A percentile compares a stretch with the other conserved stretches of the same genome.
These are phyloP conservation scores for Hymenoscyphus scutula DNA, from an alignment of 2,329 filamentous ascomycete species.

Conservation along the genomic window DNA sequence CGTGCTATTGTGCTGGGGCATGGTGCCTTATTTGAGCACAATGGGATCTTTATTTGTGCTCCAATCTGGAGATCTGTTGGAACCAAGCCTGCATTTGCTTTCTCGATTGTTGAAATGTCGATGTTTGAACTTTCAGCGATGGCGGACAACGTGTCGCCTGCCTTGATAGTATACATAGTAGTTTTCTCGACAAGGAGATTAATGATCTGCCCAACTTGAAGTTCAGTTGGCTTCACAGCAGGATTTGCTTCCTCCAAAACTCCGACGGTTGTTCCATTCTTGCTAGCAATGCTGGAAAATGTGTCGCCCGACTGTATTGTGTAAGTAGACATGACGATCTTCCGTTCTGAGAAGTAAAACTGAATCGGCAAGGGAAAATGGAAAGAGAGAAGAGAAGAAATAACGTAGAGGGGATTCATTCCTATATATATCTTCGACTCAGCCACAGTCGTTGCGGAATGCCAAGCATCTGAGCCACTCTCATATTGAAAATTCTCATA, in stretches of 20 bases:
- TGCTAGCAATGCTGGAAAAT: constrained; percentile 10
- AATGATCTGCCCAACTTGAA: constrained; percentile 14
- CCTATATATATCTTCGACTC: neutral
- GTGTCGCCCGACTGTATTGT: constrained; percentile 19
- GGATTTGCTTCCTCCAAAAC: constrained; percentile 16
- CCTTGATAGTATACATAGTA: neutral
- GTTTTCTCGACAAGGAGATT: neutral
- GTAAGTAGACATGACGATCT: constrained; percentile 10
- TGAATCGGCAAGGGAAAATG: neutral
- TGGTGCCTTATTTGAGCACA: neutral
- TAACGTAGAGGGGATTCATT: neutral
- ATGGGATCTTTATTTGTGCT: constrained; percentile 10
- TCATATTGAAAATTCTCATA: neutral
- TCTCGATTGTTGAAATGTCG: constrained; percentile 8
- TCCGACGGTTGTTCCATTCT: constrained; percentile 10
- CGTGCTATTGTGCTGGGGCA: neutral
- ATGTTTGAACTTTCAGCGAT: neutral
- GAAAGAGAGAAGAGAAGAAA: neutral
- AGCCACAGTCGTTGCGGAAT: neutral
- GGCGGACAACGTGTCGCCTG: neutral
- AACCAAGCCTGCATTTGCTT: constrained; percentile 13
- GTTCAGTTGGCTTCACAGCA: constrained; percentile 9
- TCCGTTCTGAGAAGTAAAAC: neutral
- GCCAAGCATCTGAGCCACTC: neutral
- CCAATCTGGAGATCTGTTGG: constrained; percentile 14